Conservation (phyloP, 2,329 filamentous ascomycete genomes). For the Cephalotrichum gorgonifer region DNA sequence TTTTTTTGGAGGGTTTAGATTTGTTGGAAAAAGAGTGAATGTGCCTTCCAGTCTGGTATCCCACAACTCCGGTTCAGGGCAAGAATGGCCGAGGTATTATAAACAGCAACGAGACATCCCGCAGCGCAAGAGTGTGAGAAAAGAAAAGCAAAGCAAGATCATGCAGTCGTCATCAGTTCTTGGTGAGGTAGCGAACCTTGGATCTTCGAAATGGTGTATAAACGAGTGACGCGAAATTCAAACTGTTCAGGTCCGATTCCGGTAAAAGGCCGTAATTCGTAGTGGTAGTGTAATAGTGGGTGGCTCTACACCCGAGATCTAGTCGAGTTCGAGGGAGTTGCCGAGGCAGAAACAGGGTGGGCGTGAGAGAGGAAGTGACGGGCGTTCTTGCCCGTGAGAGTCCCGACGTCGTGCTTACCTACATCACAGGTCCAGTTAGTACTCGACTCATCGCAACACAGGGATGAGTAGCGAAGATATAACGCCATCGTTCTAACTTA, state of each 20-base stretch:
- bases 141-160: neutral
- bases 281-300: neutral
- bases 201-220: neutral
- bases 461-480: too few species aligned
- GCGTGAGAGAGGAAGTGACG: constrained; percentile 27
- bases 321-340: constrained; percentile 23
- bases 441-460: too few species aligned
- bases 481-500: constrained; percentile 33
- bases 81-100: neutral
- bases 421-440: neutral
- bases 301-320: constrained; percentile 21
- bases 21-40: neutral
- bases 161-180: neutral
- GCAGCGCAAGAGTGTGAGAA: neutral
- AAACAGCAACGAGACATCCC: neutral
- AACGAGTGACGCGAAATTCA: neutral
- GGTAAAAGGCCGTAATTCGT: neutral
- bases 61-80: neutral
- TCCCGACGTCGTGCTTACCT: constrained; percentile 69
- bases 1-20: neutral
- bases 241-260: neutral
- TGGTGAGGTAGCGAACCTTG: neutral
- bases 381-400: constrained; percentile 26
- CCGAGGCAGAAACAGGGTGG: constrained; percentile 22
- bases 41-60: neutral